These are phyloP conservation scores for Oleoguttula mirabilis DNA, from an alignment of 495 filamentous ascomycete species.

Conservation along the genomic window DNA sequence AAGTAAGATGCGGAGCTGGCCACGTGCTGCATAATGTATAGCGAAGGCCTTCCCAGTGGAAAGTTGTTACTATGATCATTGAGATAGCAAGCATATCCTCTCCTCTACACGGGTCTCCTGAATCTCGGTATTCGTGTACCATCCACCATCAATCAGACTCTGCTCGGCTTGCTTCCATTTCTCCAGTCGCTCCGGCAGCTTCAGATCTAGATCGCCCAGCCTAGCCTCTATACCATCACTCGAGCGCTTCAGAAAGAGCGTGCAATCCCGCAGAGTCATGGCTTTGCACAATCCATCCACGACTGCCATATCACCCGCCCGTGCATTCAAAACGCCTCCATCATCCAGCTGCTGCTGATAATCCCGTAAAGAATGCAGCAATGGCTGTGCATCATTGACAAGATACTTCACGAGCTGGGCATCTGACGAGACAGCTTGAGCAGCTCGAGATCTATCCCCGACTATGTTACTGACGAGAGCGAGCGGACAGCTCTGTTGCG, in stretches of 20 bases:
- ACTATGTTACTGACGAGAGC: conserved; percentile 5
- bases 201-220: conserved; percentile 80
- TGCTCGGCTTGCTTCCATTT: conserved; percentile 63
- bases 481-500: conserved; percentile 12
- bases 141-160: conserved; percentile 54
- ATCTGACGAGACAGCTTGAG: not conserved
- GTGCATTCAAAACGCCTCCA: conserved; percentile 14
- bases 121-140: conserved; percentile 45
- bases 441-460: not conserved
- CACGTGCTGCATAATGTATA: too few species aligned
- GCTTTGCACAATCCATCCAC: conserved; percentile 32
- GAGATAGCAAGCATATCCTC: too few species aligned
- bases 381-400: not conserved
- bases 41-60: too few species aligned
- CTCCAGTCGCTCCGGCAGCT: conserved; percentile 48
- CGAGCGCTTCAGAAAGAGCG: conserved; percentile 58
- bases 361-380: conserved; percentile 1
- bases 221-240: conserved; percentile 50
- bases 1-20: too few species aligned
- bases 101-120: too few species aligned
- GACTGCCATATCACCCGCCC: not conserved
- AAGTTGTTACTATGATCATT: too few species aligned
- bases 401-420: not conserved
- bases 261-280: conserved; percentile 87
- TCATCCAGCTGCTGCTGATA: conserved; percentile 6